Conservation (phyloP, 1,284 basidiomycete genomes). For the Pulveroboletus sp. region DNA sequence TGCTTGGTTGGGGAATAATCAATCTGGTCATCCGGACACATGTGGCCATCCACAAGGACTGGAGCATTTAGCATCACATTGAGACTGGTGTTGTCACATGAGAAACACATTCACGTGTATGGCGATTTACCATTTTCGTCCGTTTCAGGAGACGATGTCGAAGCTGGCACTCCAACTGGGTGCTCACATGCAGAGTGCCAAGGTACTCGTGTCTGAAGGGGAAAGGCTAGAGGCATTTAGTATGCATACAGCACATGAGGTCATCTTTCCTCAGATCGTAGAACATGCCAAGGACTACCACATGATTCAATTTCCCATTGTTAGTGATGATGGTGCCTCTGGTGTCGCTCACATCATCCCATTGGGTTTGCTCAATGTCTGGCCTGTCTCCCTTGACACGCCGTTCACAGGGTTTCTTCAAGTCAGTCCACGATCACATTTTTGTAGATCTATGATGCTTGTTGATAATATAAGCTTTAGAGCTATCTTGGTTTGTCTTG, state of each 20-base stretch:
- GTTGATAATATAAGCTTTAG: too few species aligned
- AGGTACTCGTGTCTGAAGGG: slow-evolving; percentile 9
- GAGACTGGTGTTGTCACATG: slow-evolving; percentile 26
- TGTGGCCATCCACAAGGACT: slow-evolving; percentile 37
- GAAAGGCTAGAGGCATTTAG: slow-evolving; percentile 45
- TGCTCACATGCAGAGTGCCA: slow-evolving; percentile 34
- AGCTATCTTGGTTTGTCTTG: too few species aligned
- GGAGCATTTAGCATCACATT: slow-evolving; percentile 46
- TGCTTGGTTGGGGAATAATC: slow-evolving; percentile 38
- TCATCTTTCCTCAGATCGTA: slow-evolving; percentile 66
- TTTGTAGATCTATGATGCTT: too few species aligned
- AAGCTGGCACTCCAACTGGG: slow-evolving; percentile 41
- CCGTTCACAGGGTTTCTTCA: too few species aligned
- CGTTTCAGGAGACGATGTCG: slow-evolving; percentile 27
- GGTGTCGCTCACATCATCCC: slow-evolving; percentile 49
- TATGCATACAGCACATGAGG: slow-evolving; percentile 56
- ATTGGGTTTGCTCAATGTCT: slow-evolving; percentile 39
- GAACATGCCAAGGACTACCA: slow-evolving; percentile 58
- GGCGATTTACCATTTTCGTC: slow-evolving; percentile 44
- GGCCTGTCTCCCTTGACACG: slow-evolving; percentile 63
- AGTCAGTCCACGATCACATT: too few species aligned
- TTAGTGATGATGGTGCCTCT: slow-evolving; percentile 47
- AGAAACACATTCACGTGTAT: slow-evolving; percentile 43
- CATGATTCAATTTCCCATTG: slow-evolving; percentile 50
- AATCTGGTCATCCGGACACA: slow-evolving; percentile 39